phyloP scores from a whole-genome alignment of 1,139 yeast species.

The Sugiyamaella pinicola region DNA sequence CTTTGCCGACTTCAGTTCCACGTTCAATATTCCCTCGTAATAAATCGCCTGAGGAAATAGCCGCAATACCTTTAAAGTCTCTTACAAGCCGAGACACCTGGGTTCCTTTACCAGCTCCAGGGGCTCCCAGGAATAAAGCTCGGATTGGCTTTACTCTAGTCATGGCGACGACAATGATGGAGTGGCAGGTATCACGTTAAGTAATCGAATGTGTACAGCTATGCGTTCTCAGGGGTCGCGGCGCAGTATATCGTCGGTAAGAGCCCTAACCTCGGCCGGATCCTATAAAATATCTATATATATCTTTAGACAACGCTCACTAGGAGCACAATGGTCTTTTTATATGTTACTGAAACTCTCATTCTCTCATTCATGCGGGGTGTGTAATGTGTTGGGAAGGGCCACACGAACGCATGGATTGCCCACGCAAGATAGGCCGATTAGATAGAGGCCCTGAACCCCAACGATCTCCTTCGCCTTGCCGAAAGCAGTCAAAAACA shows the following conservation, averaged over 20 bases:
- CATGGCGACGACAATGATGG: neutral
- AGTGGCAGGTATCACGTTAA: neutral
- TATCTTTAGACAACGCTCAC: neutral
- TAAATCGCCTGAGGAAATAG: constrained; percentile 81
- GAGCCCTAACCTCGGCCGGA: constrained; percentile 1
- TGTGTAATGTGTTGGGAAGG: too few species aligned
- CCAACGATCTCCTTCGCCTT: neutral
- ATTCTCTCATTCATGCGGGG: neutral
- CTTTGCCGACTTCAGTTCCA: constrained; percentile 57
- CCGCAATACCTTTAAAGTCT: constrained; percentile 50
- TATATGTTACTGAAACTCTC: too few species aligned
- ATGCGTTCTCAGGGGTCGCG: constrained; percentile 8
- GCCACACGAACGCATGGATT: neutral
- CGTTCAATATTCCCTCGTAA: constrained; percentile 66
- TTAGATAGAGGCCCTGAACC: neutral
- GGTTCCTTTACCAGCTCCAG: constrained; percentile 95
- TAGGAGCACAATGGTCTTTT: neutral
- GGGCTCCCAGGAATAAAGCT: constrained; percentile 80
- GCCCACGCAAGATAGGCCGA: neutral
- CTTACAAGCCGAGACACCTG: constrained; percentile 67
- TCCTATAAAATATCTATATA: neutral
- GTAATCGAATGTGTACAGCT: neutral
- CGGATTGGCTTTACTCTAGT: constrained; percentile 52
- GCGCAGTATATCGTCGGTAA: neutral
- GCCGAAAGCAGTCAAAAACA: neutral